phyloP scores from a whole-genome alignment of 2,329 filamentous ascomycete species.

The Pyrenochaeta sp. region DNA sequence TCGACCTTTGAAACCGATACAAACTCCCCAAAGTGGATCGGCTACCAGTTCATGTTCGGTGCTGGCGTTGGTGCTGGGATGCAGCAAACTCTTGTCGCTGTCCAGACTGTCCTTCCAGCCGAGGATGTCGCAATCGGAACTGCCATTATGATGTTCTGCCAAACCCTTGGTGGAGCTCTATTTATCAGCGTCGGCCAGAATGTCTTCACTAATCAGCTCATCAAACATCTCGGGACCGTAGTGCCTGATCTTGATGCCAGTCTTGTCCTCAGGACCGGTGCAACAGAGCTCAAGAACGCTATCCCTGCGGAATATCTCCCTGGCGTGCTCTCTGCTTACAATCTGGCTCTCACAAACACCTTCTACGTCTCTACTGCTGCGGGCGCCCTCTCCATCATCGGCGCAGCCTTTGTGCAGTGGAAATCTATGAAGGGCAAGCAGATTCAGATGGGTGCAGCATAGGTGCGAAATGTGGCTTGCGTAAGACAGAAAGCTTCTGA shows the following conservation, averaged over 20 bases:
- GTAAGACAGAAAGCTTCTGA: neutral
- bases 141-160: conserved; percentile 58
- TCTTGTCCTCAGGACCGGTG: conserved; percentile 58
- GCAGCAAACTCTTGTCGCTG: conserved; percentile 58
- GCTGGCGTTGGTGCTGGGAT: conserved; percentile 58
- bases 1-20: conserved; percentile 54
- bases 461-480: conserved; percentile 7
- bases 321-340: conserved; percentile 70
- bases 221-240: conserved; percentile 49
- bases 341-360: conserved; percentile 64
- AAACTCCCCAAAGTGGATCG: conserved; percentile 48
- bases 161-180: conserved; percentile 58
- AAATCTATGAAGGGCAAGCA: conserved; percentile 69
- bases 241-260: conserved; percentile 54
- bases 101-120: conserved; percentile 54
- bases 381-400: conserved; percentile 63
- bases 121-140: conserved; percentile 58
- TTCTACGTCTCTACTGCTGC: conserved; percentile 69
- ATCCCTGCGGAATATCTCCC: conserved; percentile 61
- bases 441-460: conserved; percentile 49
- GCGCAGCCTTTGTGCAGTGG: conserved; percentile 68
- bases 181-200: conserved; percentile 61
- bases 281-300: conserved; percentile 65
- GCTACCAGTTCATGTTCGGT: conserved; percentile 52
- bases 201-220: conserved; percentile 60